A percentile compares a stretch with the other conserved stretches of the same genome.
These are phyloP conservation scores for Neofusicoccum ribis DNA, from an alignment of 2,329 filamentous ascomycete species.

Conservation along the genomic window DNA sequence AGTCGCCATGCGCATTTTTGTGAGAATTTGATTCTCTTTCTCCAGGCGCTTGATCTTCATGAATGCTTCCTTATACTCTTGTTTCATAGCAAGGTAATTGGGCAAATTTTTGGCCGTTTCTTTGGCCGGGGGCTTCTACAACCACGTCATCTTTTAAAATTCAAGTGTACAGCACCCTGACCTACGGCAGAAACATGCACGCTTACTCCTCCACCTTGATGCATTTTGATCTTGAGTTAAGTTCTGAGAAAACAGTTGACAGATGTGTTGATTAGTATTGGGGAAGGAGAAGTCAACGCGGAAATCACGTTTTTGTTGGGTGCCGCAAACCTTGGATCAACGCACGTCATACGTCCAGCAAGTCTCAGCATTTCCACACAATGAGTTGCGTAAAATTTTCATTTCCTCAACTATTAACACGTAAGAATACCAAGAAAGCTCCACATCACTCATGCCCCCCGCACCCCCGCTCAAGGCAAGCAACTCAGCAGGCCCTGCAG, in stretches of 20 bases:
- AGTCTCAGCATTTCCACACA: too few species aligned
- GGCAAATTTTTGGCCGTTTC: constrained; percentile 98
- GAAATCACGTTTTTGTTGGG: too few species aligned
- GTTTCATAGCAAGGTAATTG: constrained; percentile 94
- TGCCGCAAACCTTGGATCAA: too few species aligned
- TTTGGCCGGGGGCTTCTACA: constrained; percentile 71
- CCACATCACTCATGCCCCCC: too few species aligned
- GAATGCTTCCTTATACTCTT: constrained; percentile 99
- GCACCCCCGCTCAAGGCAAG: constrained; percentile 32
- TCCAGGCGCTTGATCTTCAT: constrained; percentile 97
- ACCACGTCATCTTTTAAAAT: constrained; percentile 27
- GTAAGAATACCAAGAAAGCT: too few species aligned
- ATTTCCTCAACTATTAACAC: too few species aligned
- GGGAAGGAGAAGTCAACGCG: too few species aligned
- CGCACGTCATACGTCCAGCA: too few species aligned
- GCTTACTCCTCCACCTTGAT: constrained; percentile 59
- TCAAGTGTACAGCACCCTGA: constrained; percentile 16
- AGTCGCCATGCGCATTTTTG: constrained; percentile 88
- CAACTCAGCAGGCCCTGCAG: constrained; percentile 52
- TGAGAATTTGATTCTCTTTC: constrained; percentile 90
- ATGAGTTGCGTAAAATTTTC: too few species aligned
- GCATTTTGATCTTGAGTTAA: too few species aligned
- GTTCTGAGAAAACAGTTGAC: too few species aligned
- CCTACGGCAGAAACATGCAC: constrained; percentile 14
- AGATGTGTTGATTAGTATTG: too few species aligned